Evolutionary conservation across 2,329 filamentous ascomycete species (phyloP).

Genomic region (Byssothecium circinans): DNA sequence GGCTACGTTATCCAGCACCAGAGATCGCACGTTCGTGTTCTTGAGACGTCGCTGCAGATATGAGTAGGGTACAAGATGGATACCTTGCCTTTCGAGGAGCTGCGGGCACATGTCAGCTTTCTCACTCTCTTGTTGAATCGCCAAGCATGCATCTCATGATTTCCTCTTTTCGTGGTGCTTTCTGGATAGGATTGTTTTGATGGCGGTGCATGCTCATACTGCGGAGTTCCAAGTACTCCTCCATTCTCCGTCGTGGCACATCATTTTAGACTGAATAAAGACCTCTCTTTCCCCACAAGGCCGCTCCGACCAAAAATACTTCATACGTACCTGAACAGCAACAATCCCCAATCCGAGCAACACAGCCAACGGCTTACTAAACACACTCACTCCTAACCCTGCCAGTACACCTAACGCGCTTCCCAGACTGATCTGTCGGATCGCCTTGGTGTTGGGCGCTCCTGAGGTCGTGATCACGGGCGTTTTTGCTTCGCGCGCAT

Average conservation of each 20-base stretch:
- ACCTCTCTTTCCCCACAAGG: too few species aligned
- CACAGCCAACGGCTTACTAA: slow-evolving; percentile 70
- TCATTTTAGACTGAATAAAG: too few species aligned
- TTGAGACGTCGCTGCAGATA: slow-evolving; percentile 55
- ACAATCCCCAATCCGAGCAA: slow-evolving; percentile 67
- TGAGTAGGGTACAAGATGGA: slow-evolving; percentile 54
- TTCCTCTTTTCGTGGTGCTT: neutral
- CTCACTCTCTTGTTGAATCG: neutral
- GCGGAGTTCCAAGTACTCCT: slow-evolving; percentile 15
- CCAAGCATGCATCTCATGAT: too few species aligned
- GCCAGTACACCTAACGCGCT: slow-evolving; percentile 49
- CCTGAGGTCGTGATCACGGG: slow-evolving; percentile 45
- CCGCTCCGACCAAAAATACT: slow-evolving; percentile 1
- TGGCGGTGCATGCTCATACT: slow-evolving; percentile 10
- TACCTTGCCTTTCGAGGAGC: slow-evolving; percentile 55
- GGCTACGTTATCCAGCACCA: slow-evolving; percentile 60
- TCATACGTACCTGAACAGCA: slow-evolving; percentile 60
- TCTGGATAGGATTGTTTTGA: slow-evolving; percentile 6
- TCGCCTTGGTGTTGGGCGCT: slow-evolving; percentile 44
- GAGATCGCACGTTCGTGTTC: slow-evolving; percentile 53
- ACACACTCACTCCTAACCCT: slow-evolving; percentile 67
- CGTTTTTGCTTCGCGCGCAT: slow-evolving; percentile 43
- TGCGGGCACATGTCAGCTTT: slow-evolving; percentile 31
- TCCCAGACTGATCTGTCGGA: slow-evolving; percentile 51
- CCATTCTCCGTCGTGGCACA: too few species aligned